phyloP scores from a whole-genome alignment of 768 basidiomycete genomes.

The Pleurotus sapidus region DNA sequence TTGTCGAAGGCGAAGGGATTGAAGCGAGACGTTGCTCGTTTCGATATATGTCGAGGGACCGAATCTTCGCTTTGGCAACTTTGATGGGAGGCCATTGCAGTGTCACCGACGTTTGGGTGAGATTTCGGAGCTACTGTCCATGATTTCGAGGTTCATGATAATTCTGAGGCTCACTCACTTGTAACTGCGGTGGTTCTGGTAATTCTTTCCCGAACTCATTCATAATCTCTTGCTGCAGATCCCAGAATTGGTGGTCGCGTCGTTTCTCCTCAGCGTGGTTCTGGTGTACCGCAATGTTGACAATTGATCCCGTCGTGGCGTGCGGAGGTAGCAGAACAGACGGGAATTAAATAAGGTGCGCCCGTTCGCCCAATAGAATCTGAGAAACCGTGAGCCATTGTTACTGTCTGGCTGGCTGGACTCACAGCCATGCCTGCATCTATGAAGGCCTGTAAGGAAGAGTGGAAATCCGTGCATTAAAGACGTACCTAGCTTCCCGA shows the following conservation, averaged over 20 bases:
- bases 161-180: slow-evolving; percentile 42
- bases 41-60: slow-evolving; percentile 90
- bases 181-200: slow-evolving; percentile 73
- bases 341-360: slow-evolving; percentile 97
- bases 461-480: background rate
- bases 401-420: slow-evolving; percentile 2
- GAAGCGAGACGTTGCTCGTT: slow-evolving; percentile 86
- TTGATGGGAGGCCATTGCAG: slow-evolving; percentile 91
- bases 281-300: slow-evolving; percentile 93
- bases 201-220: slow-evolving; percentile 63
- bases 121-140: slow-evolving; percentile 68
- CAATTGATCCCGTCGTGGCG: slow-evolving; percentile 90
- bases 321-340: slow-evolving; percentile 93
- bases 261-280: slow-evolving; percentile 82
- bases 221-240: slow-evolving; percentile 78
- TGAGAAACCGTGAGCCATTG: slow-evolving; percentile 23
- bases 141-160: background rate
- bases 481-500: slow-evolving; percentile 87
- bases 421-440: slow-evolving; percentile 93
- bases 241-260: slow-evolving; percentile 80
- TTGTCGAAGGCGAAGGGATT: slow-evolving; percentile 77
- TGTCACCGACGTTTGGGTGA: slow-evolving; percentile 95
- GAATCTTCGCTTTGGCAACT: slow-evolving; percentile 82
- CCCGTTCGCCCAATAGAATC: slow-evolving; percentile 91
- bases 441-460: slow-evolving; percentile 22